A percentile compares a stretch with the other conserved stretches of the same genome.
Conservation (phyloP, 2,329 filamentous ascomycete species). For the Beauveria brongniartii region DNA sequence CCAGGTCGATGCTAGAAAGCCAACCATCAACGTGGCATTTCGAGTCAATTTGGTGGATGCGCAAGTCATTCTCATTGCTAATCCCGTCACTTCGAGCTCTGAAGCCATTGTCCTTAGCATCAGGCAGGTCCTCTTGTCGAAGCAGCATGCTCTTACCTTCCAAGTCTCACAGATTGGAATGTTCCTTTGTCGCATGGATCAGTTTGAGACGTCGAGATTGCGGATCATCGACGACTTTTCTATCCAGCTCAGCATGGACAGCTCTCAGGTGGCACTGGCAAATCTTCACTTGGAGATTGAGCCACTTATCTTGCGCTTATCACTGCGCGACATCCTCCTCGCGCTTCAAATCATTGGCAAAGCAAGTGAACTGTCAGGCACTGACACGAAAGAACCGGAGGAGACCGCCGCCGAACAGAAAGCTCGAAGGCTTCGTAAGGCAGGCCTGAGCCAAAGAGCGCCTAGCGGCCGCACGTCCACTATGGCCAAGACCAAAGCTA, state of each 20-base stretch:
- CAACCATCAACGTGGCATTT: conserved; percentile 69
- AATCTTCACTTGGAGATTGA: conserved; percentile 85
- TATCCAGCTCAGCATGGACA: conserved; percentile 80
- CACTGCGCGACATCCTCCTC: conserved; percentile 87
- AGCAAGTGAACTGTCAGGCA: conserved; percentile 77
- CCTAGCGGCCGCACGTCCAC: conserved; percentile 52
- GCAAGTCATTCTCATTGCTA: conserved; percentile 92
- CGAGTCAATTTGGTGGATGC: conserved; percentile 92
- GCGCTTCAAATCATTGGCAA: conserved; percentile 88
- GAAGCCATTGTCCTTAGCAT: conserved; percentile 94
- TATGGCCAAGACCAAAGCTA: conserved; percentile 33
- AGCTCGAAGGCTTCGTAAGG: conserved; percentile 42
- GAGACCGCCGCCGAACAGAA: conserved; percentile 42
- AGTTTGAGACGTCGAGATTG: conserved; percentile 81
- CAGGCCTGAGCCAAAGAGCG: conserved; percentile 45
- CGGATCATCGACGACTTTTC: conserved; percentile 97
- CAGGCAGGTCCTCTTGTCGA: conserved; percentile 85
- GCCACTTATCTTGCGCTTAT: conserved; percentile 81
- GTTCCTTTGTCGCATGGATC: conserved; percentile 98
- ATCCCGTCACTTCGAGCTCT: conserved; percentile 79
- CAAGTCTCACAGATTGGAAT: conserved; percentile 93
- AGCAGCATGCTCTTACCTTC: conserved; percentile 88
- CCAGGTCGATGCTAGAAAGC: conserved; percentile 10
- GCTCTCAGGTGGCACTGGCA: conserved; percentile 51
- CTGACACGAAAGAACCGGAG: conserved; percentile 39